phyloP scores from a whole-genome alignment of 495 filamentous ascomycete species.

The Extremus antarcticus region DNA sequence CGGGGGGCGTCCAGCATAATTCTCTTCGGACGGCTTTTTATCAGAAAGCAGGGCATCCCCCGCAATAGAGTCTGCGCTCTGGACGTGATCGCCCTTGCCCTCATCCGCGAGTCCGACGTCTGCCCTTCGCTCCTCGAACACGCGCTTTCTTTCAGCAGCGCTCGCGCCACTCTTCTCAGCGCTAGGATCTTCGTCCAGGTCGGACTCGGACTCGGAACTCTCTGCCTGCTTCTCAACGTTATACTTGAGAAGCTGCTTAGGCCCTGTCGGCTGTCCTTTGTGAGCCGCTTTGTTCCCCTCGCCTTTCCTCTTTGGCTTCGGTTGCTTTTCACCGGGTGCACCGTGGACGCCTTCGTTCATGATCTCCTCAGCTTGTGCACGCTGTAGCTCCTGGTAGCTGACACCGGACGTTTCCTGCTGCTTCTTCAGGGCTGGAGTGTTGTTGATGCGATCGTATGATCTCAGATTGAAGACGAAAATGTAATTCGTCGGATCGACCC shows the following conservation, averaged over 20 bases:
- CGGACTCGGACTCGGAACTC: slow-evolving; percentile 1
- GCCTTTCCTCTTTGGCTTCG: slow-evolving; percentile 2
- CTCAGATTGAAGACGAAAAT: slow-evolving; percentile 88
- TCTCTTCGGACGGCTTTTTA: slow-evolving; percentile 53
- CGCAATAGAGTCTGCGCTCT: slow-evolving; percentile 59
- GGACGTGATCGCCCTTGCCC: slow-evolving; percentile 26
- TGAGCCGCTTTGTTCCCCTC: slow-evolving; percentile 1
- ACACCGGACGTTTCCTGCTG: slow-evolving; percentile 71
- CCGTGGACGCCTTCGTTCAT: slow-evolving; percentile 67
- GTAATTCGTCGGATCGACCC: slow-evolving; percentile 68
- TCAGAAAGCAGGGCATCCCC: slow-evolving; percentile 69
- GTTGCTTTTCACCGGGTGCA: slow-evolving; percentile 5
- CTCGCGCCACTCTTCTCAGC: slow-evolving; percentile 34
- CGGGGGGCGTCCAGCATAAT: slow-evolving; percentile 28
- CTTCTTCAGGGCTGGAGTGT: slow-evolving; percentile 53
- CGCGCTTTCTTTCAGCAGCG: slow-evolving; percentile 41
- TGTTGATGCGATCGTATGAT: slow-evolving; percentile 82
- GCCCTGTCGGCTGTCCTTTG: background rate
- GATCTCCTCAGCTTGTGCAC: slow-evolving; percentile 72
- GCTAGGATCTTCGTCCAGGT: slow-evolving; percentile 29
- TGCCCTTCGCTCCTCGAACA: slow-evolving; percentile 50
- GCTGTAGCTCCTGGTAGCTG: slow-evolving; percentile 73
- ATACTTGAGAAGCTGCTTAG: background rate
- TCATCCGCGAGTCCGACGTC: slow-evolving; percentile 31
- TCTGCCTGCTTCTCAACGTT: background rate